These are phyloP conservation scores for Besnoitia besnoiti DNA, from an alignment of 169 alveolate genomes.

Conservation along the genomic window DNA sequence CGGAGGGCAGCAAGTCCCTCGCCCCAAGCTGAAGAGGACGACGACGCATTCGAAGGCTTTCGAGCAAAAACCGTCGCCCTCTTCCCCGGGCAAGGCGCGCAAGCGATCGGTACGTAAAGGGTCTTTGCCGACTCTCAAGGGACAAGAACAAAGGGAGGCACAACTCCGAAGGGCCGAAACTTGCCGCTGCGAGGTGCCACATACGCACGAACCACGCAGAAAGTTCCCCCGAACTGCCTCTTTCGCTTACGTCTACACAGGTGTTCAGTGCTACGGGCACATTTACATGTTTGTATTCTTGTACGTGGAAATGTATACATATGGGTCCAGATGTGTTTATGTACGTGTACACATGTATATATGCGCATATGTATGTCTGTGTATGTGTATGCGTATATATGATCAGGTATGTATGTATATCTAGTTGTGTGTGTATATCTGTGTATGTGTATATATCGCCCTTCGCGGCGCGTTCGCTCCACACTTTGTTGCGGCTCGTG, in stretches of 20 bases:
- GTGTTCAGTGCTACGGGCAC: not conserved
- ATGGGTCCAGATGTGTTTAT: not conserved
- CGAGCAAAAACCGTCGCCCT: constrained; percentile 68
- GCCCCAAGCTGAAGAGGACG: not conserved
- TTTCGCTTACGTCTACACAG: not conserved
- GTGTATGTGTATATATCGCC: not conserved
- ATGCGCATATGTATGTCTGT: not conserved
- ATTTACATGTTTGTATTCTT: not conserved
- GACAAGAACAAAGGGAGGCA: not conserved
- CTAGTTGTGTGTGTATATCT: not conserved
- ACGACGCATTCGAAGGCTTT: not conserved
- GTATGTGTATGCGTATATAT: not conserved
- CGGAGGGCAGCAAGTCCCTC: not conserved
- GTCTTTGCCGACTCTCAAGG: not conserved
- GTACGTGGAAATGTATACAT: not conserved
- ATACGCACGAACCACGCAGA: not conserved
- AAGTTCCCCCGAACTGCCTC: not conserved
- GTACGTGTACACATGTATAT: not conserved
- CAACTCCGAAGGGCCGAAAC: not conserved
- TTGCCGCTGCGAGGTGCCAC: not conserved
- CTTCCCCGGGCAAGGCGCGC: constrained; percentile 82
- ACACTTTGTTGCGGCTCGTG: not conserved
- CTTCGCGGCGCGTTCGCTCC: not conserved
- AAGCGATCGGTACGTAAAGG: constrained; percentile 59
- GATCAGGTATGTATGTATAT: not conserved